Conservation (phyloP, 2,329 filamentous ascomycete species). For the Trichoderma polysporum region DNA sequence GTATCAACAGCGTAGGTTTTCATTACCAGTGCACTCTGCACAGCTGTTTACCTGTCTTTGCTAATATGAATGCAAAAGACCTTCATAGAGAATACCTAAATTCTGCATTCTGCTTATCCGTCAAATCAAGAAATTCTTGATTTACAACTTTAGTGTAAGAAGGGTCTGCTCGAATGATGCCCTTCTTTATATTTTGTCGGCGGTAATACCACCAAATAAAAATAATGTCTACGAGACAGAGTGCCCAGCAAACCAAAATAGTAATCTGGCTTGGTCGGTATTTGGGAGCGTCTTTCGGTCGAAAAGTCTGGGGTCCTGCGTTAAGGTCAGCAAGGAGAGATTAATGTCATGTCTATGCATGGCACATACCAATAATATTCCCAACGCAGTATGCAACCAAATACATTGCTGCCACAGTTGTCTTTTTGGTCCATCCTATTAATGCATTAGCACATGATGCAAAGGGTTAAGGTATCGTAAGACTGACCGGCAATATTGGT, state of each 20-base stretch:
- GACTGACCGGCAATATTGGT: constrained; percentile 37
- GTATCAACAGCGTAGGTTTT: no score
- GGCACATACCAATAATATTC: constrained; percentile 52
- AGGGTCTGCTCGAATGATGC: constrained; percentile 47
- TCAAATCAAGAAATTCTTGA: constrained; percentile 67
- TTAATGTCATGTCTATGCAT: constrained; percentile 20
- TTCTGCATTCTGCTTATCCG: constrained; percentile 64
- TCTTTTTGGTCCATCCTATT: constrained; percentile 53
- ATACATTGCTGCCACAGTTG: constrained; percentile 49
- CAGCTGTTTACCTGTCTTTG: neutral
- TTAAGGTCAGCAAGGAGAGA: constrained; percentile 19
- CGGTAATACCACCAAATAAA: constrained; percentile 65
- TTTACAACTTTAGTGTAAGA: constrained; percentile 63
- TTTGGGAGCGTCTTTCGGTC: constrained; percentile 53
- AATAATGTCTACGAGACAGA: constrained; percentile 52
- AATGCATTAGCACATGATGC: neutral
- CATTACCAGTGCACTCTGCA: neutral
- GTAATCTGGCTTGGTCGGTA: constrained; percentile 65
- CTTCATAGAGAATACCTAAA: constrained; percentile 58
- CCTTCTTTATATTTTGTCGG: constrained; percentile 60
- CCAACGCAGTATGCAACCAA: constrained; percentile 53
- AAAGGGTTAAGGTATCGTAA: no score
- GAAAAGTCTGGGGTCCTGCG: constrained; percentile 55
- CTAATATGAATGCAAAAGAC: neutral
- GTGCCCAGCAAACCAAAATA: constrained; percentile 58